phyloP scores from a whole-genome alignment of 1,139 yeast species.

The Tardiomyces depauwii region DNA sequence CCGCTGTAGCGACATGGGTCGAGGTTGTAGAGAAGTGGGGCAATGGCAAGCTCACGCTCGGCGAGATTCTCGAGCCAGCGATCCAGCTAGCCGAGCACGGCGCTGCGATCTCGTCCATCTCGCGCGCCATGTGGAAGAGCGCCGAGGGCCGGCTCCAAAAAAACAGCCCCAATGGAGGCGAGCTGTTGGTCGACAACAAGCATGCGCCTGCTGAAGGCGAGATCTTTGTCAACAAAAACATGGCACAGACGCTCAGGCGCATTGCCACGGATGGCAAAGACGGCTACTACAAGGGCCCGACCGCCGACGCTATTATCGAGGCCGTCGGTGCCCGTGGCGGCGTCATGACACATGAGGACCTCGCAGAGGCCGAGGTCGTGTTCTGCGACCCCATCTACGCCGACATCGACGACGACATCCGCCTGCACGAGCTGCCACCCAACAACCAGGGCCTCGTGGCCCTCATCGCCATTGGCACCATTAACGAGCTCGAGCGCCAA shows the following conservation, averaged over 20 bases:
- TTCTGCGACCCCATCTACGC: constrained; percentile 51
- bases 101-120: constrained; percentile 49
- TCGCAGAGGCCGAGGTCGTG: constrained; percentile 44
- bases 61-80: constrained; percentile 56
- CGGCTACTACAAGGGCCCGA: constrained; percentile 58
- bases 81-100: constrained; percentile 61
- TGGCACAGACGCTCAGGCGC: constrained; percentile 43
- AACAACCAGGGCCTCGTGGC: constrained; percentile 76
- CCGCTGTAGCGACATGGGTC: constrained; percentile 68
- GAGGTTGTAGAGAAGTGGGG: constrained; percentile 67
- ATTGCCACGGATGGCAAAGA: constrained; percentile 49
- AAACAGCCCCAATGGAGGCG: constrained; percentile 30
- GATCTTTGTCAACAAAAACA: constrained; percentile 38
- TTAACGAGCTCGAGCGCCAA: constrained; percentile 38
- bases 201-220: constrained; percentile 52
- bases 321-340: constrained; percentile 46
- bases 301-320: constrained; percentile 55
- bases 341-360: constrained; percentile 43
- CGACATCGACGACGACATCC: constrained; percentile 27
- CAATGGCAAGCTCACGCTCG: constrained; percentile 50
- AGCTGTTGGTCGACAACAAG: constrained; percentile 30
- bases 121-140: constrained; percentile 43
- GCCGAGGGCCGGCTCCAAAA: constrained; percentile 30
- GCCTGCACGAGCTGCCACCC: constrained; percentile 70
- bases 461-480: constrained; percentile 52